Base-by-base conservation (phyloP, 768 basidiomycete genomes). In the Hydnomerulius pinastri region DNA sequence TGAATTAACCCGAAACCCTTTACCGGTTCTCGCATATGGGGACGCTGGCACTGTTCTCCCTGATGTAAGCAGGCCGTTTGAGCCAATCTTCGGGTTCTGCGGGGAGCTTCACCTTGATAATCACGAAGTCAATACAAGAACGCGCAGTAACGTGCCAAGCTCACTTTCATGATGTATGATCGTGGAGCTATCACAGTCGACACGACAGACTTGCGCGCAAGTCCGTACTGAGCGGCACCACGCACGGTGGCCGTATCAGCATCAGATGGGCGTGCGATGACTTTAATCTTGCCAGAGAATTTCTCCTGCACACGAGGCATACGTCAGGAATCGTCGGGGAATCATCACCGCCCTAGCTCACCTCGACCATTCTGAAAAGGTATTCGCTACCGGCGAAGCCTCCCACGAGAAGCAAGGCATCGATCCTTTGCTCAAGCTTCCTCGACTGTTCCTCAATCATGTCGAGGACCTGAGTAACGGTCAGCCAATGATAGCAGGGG, bases 321-420 rank as follows among this genome's bases (percentile, higher is more conserved):
- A 51, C 45, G 37, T 42, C 49, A 45, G 51, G 40, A 50, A 46
- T 53, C 48, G 43, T 21, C 43, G 35, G 43, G 23, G 24, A 32
- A 53, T 6, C 27, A 10, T 21, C 21, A 28, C 9, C 21, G 29
- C 29, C 46, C 45, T 33, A 36, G 73, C 80, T 53, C 45, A 85
- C 89, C 77, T 91, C 79, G 33, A 93, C 86, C 54, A 82, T 80
- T 61, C 81, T 77, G 71, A 87, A 90, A 56, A 93, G 74, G 68
- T 95, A 93, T 64, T 90, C 86, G 67, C 87, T 87, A 6, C 86
- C 89, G 42, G 86, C 86, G 68, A 95, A 95, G 46, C 92, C 92
- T 69, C 92, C 92, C 64, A 95, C 91, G 61, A 94, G 82, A 57
- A 95, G 80, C 44, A 95, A 71, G 8, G 91, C 92, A 75, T 93